Evolutionary conservation across 208 protist species (phyloP).

Genomic region (Naegleria fowleri): DNA sequence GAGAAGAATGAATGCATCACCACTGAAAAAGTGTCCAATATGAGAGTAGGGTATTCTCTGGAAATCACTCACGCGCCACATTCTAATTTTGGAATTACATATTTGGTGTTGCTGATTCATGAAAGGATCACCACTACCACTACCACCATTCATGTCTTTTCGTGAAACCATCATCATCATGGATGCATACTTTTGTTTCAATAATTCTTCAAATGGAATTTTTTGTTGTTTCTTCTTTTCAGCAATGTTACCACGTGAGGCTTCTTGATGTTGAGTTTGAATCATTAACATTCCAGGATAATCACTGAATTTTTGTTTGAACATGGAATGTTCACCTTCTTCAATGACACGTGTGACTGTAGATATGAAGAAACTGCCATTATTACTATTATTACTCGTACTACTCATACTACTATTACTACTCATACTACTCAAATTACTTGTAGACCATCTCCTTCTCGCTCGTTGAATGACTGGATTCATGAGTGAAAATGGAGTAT

Average conservation of each 20-base stretch:
- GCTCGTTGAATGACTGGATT: background rate
- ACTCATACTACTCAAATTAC: too few relatives aligned
- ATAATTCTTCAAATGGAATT: background rate
- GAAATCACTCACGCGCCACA: background rate
- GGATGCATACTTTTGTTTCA: background rate
- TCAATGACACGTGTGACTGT: constrained; percentile 1
- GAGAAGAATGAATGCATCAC: background rate
- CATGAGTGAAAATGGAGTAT: background rate
- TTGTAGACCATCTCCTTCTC: background rate
- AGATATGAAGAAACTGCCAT: background rate
- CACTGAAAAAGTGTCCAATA: background rate
- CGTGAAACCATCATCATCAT: too few relatives aligned
- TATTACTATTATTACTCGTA: background rate
- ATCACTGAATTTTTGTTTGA: constrained; percentile 24
- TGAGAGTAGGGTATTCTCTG: background rate
- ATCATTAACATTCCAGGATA: background rate
- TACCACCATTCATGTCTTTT: too few relatives aligned
- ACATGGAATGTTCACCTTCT: background rate
- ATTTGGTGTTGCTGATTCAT: background rate
- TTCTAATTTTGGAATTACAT: background rate
- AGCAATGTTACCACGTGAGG: constrained; percentile 6
- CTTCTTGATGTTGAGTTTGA: background rate
- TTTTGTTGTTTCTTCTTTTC: constrained; percentile 15
- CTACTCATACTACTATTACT: background rate
- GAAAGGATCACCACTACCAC: too few relatives aligned